A percentile compares a stretch with the other conserved stretches of the same genome.
phyloP scores from a whole-genome alignment of 192 early-diverging fungal genomes.

The Lobulomyces angularis region DNA sequence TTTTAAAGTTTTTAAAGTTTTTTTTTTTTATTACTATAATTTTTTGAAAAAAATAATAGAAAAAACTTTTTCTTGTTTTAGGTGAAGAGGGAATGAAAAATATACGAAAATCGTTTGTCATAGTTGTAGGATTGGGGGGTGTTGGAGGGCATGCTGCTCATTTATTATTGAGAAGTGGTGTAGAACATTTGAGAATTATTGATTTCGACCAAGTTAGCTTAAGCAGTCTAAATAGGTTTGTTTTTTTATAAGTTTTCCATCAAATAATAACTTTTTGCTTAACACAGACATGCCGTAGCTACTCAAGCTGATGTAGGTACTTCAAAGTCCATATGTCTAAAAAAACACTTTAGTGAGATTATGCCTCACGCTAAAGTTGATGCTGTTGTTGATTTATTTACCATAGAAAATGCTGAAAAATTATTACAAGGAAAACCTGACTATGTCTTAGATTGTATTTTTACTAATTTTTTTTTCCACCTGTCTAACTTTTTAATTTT shows the following conservation, averaged over 20 bases:
- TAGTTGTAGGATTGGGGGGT: slow-evolving; percentile 91
- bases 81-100: slow-evolving; percentile 56
- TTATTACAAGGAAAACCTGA: slow-evolving; percentile 53
- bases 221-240: slow-evolving; percentile 84
- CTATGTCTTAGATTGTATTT: slow-evolving; percentile 17
- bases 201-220: slow-evolving; percentile 97
- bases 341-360: slow-evolving; percentile 58
- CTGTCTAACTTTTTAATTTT: neutral
- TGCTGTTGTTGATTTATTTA: slow-evolving; percentile 63
- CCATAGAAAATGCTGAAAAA: slow-evolving; percentile 47
- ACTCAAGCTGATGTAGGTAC: slow-evolving; percentile 80
- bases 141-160: slow-evolving; percentile 68
- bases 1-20: neutral
- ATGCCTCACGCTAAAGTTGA: slow-evolving; percentile 73
- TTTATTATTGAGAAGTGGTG: slow-evolving; percentile 83
- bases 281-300: slow-evolving; percentile 88
- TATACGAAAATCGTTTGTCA: slow-evolving; percentile 69
- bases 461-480: neutral
- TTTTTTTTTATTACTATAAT: neutral
- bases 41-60: neutral
- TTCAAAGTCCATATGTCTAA: slow-evolving; percentile 68
- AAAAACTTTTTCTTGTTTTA: slow-evolving; percentile 22
- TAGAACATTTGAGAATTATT: slow-evolving; percentile 73
- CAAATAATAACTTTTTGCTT: too few relatives aligned
- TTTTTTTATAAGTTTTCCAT: too few relatives aligned